Conservation (phyloP, 148 eudicot genomes). For the Simmondsia chinensis region DNA sequence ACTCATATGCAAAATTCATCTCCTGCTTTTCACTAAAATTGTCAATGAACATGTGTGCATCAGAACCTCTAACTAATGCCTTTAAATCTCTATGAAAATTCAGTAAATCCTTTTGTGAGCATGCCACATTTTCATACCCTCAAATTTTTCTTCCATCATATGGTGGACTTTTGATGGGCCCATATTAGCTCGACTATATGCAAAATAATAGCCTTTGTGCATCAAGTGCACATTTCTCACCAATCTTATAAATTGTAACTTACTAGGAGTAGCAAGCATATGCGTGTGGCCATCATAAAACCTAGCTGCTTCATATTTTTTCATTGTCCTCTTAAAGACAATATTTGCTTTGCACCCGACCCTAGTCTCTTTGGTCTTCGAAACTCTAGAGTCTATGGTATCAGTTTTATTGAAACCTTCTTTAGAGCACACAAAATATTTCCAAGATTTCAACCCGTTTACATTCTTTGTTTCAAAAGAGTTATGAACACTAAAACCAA, state of each 20-base stretch:
- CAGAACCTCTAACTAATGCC: not conserved
- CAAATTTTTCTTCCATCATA: not conserved
- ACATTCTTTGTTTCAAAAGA: not conserved
- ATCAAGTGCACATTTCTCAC: not conserved
- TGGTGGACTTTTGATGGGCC: not conserved
- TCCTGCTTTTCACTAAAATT: not conserved
- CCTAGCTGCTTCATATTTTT: not conserved
- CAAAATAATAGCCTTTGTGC: not conserved
- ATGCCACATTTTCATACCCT: not conserved
- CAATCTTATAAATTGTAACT: not conserved
- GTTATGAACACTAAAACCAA: not conserved
- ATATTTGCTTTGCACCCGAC: not conserved
- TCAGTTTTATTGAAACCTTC: not conserved
- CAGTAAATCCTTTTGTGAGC: not conserved
- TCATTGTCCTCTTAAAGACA: not conserved
- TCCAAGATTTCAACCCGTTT: not conserved
- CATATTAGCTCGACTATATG: not conserved
- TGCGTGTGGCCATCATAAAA: not conserved
- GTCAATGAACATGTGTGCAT: slow-evolving; percentile 5
- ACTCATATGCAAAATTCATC: not conserved
- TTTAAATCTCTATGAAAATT: not conserved
- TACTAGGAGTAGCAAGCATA: not conserved
- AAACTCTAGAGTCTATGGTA: not conserved
- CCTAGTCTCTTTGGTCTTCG: not conserved
- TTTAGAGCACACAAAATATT: not conserved